These are phyloP conservation scores for Phytophthora macrochlamydospora DNA, from an alignment of 352 stramenopile species.

Conservation along the genomic window DNA sequence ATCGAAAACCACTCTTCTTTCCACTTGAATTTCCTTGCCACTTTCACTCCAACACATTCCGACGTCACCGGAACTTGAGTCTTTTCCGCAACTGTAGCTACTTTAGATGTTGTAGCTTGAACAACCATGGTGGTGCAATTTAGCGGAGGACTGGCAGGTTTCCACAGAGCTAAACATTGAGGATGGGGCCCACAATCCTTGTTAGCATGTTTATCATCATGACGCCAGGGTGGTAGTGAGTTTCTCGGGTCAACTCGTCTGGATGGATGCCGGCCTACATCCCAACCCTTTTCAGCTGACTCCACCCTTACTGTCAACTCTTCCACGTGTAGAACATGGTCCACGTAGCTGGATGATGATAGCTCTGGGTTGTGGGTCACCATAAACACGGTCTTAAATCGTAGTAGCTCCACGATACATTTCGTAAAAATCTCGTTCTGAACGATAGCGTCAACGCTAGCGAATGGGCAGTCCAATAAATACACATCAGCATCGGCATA, in stretches of 20 bases:
- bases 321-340: constrained; percentile 43
- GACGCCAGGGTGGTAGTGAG: constrained; percentile 37
- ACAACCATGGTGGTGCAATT: constrained; percentile 3
- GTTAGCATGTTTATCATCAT: constrained; percentile 1
- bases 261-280: constrained; percentile 24
- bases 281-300: constrained; percentile 25
- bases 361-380: constrained; percentile 63
- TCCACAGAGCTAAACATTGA: constrained; percentile 26
- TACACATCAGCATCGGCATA: constrained; percentile 65
- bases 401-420: constrained; percentile 56
- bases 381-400: constrained; percentile 56
- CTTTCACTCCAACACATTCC: constrained; percentile 28
- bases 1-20: constrained; percentile 36
- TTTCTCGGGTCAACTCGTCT: constrained; percentile 34
- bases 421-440: constrained; percentile 66
- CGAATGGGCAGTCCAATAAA: constrained; percentile 56
- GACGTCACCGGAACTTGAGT: constrained; percentile 28
- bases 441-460: constrained; percentile 61
- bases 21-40: constrained; percentile 29
- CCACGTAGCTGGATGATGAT: constrained; percentile 46
- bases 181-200: constrained; percentile 1
- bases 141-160: constrained; percentile 14
- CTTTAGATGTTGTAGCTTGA: constrained; percentile 11
- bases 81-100: background rate
- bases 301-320: constrained; percentile 36